phyloP scores from a whole-genome alignment of 1,284 basidiomycete species.

The Psilocybe mexicana region DNA sequence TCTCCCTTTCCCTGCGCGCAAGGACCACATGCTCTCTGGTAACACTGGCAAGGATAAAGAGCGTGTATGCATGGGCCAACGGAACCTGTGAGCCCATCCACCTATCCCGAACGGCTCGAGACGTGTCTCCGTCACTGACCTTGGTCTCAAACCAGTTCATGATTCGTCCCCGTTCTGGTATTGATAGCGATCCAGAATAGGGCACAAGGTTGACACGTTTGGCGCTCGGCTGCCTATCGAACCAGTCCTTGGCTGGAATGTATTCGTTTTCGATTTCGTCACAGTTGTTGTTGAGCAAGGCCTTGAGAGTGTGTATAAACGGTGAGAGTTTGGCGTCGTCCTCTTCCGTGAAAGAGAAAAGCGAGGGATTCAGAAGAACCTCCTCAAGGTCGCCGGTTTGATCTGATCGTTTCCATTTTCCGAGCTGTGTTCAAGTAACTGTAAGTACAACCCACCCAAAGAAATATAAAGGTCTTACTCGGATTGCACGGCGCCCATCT shows the following conservation, averaged over 20 bases:
- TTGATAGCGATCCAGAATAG: slow-evolving; percentile 12
- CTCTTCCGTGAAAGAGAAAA: slow-evolving; percentile 5
- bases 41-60: slow-evolving; percentile 4
- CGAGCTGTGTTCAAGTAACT: slow-evolving; percentile 1
- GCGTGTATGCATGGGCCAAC: slow-evolving; percentile 10
- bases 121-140: neutral
- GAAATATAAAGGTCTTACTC: neutral
- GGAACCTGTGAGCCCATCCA: slow-evolving; percentile 10
- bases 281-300: neutral
- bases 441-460: neutral
- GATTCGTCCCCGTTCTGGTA: slow-evolving; percentile 12
- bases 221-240: neutral
- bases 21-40: neutral
- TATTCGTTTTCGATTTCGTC: neutral
- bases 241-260: slow-evolving; percentile 13
- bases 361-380: slow-evolving; percentile 11
- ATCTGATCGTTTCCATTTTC: slow-evolving; percentile 11
- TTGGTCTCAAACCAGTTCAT: slow-evolving; percentile 18
- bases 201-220: slow-evolving; percentile 2
- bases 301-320: slow-evolving; percentile 1
- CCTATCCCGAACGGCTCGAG: neutral
- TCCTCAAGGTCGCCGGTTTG: slow-evolving; percentile 10
- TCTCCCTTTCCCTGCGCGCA: neutral
- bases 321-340: slow-evolving; percentile 9
- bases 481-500: neutral